Evolutionary conservation across 192 early-diverging fungal species (phyloP).

Genomic region (Funneliformis geosporum): DNA sequence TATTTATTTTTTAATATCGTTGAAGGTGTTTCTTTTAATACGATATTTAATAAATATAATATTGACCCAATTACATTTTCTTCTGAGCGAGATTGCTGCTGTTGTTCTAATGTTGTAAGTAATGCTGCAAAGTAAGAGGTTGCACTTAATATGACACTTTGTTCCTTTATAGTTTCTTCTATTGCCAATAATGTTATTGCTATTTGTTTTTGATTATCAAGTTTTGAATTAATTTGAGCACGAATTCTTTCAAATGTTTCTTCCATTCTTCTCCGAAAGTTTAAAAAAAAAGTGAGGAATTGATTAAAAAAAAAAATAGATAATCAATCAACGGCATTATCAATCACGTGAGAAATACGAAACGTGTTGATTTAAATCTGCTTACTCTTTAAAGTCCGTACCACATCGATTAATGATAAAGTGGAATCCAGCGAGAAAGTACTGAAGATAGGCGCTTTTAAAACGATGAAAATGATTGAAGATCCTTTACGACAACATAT

Average conservation of each 20-base stretch:
- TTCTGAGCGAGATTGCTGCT: conserved; percentile 43
- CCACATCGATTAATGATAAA: no score
- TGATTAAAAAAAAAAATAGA: neutral
- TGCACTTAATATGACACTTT: conserved; percentile 64
- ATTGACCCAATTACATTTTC: conserved; percentile 56
- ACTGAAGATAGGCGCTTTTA: no score
- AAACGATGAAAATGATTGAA: no score
- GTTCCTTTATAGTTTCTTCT: conserved; percentile 78
- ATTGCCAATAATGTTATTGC: conserved; percentile 34
- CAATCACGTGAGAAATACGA: no score
- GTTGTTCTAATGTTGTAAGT: conserved; percentile 59
- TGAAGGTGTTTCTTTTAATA: conserved; percentile 43
- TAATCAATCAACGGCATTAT: no score
- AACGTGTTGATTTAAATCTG: no score
- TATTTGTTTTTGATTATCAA: conserved; percentile 76
- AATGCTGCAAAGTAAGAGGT: conserved; percentile 90
- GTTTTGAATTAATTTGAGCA: conserved; percentile 66
- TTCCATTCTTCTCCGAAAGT: conserved; percentile 37
- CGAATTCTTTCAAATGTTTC: conserved; percentile 55
- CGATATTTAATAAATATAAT: conserved; percentile 79
- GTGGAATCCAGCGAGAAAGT: no score
- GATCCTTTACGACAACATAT: no score
- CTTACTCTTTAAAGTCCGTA: no score
- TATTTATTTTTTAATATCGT: conserved; percentile 66
- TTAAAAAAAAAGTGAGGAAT: no score